Evolutionary conservation across 1,284 basidiomycete species (phyloP), one percentile per base, ranked within the genome.

Genomic region (Pseudozyma sp.): DNA sequence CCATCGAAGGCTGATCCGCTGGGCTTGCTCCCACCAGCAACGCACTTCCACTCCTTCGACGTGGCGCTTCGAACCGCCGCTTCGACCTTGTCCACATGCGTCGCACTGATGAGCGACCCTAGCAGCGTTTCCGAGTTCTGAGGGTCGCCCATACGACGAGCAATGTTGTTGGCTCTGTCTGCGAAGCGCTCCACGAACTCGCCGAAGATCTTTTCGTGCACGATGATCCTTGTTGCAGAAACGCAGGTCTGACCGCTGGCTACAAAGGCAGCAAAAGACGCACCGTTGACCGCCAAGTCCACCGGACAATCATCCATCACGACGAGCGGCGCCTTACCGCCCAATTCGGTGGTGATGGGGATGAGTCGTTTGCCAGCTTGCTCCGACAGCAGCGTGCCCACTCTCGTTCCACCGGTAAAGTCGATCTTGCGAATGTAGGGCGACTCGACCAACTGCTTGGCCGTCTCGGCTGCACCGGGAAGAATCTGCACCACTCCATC

Each of bases 251-350:
- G 92, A 2, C 92, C 92, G 35, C 92, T 92, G 1, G 92, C 92
- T 40, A 93, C 86, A 76, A 93, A 94, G 0, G 90, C 88, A n/a
- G 92, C 90, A 80, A 93, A 93, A 2, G 91, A 90, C 3, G 88
- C 88, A 14, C 92, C 92, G 73, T 92, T 92, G 16, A 92, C 90
- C 0, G 92, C 90, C 35, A 88, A 87, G 37, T 86, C 77, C 48
- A 92, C 76, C 73, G 92, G 90, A 16, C 91, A 90, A 80, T 94
- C 92, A 54, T 90, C 87, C 77, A 93, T 92, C 9, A 93, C 86
- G 13, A 93, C 83, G 46, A 93, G 88, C 0, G 92, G 92, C 13
- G 92, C 90, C 90, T 92, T 68, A 19, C 62, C 56, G 7, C 62
- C 68, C 4, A 57, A 33, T 43, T 68, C 65, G 0, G 92, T 92